phyloP scores from a whole-genome alignment of 1,139 yeast species.

The Suhomyces anneliseae region DNA sequence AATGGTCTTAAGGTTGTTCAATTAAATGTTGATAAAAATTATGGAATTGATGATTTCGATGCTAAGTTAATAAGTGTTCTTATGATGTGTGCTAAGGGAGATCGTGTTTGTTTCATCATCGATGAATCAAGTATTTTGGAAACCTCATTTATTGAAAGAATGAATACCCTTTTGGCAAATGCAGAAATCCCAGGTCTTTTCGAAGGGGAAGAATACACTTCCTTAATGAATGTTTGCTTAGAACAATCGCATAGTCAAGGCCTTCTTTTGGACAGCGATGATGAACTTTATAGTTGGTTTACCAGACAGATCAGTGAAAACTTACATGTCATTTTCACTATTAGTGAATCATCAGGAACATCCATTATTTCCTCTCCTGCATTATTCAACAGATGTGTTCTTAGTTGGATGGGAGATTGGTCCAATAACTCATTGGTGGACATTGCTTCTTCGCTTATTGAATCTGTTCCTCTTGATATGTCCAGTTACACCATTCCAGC shows the following conservation, averaged over 20 bases:
- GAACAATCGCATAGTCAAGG: slow-evolving; percentile 65
- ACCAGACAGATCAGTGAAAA: slow-evolving; percentile 64
- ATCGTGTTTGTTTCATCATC: slow-evolving; percentile 67
- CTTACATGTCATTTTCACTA: slow-evolving; percentile 80
- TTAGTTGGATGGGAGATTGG: slow-evolving; percentile 93
- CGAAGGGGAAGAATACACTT: slow-evolving; percentile 66
- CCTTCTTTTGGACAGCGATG: slow-evolving; percentile 61
- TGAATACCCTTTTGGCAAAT: slow-evolving; percentile 89
- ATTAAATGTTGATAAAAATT: slow-evolving; percentile 56
- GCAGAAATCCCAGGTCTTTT: slow-evolving; percentile 92
- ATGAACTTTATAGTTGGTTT: slow-evolving; percentile 78
- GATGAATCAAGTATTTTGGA: slow-evolving; percentile 82
- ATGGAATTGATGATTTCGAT: slow-evolving; percentile 67
- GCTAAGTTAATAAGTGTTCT: slow-evolving; percentile 57
- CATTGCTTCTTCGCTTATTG: slow-evolving; percentile 48
- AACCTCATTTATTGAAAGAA: slow-evolving; percentile 80
- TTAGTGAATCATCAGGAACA: slow-evolving; percentile 48
- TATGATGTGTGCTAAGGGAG: slow-evolving; percentile 49
- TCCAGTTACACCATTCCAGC: slow-evolving; percentile 38
- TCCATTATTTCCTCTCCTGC: slow-evolving; percentile 81
- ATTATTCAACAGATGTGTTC: slow-evolving; percentile 82
- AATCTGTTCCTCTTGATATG: slow-evolving; percentile 52
- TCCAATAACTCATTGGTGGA: slow-evolving; percentile 47
- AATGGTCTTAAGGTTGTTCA: slow-evolving; percentile 70
- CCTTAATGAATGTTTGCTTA: slow-evolving; percentile 56